Percentiles rank a stretch among this genome's conserved stretches.
Conservation (phyloP, 352 stramenopile species). For the Globisporangium nagaii region DNA sequence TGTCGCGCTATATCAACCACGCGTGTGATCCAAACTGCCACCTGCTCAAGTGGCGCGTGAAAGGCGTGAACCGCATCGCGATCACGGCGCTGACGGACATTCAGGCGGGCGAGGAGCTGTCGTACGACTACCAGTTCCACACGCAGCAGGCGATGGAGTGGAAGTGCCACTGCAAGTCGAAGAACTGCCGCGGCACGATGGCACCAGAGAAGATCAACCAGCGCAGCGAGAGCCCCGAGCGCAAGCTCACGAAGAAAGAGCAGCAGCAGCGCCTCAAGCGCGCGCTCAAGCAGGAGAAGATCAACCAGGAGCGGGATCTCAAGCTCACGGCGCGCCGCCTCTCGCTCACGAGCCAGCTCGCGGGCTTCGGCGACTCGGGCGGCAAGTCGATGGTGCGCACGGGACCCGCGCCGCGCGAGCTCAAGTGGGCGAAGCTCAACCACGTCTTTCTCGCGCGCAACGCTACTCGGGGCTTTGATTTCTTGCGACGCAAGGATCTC, state of each 20-base stretch:
- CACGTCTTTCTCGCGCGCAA: constrained; percentile 62
- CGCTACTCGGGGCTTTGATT: constrained; percentile 61
- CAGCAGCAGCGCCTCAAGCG: constrained; percentile 61
- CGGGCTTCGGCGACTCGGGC: constrained; percentile 35
- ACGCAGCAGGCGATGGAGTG: constrained; percentile 83
- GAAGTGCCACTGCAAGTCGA: constrained; percentile 81
- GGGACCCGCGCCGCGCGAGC: constrained; percentile 48
- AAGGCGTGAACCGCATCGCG: constrained; percentile 88
- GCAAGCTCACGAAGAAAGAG: constrained; percentile 84
- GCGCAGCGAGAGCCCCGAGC: constrained; percentile 18
- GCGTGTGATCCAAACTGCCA: constrained; percentile 95
- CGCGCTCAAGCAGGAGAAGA: constrained; percentile 55
- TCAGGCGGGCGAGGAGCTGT: constrained; percentile 84
- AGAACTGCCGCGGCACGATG: constrained; percentile 84
- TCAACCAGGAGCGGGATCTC: constrained; percentile 58
- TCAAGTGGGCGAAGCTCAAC: constrained; percentile 45
- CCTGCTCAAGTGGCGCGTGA: constrained; percentile 93
- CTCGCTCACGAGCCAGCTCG: constrained; percentile 57
- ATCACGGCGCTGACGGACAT: constrained; percentile 92
- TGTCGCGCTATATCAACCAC: constrained; percentile 97
- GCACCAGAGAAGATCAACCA: constrained; percentile 74
- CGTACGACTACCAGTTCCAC: constrained; percentile 95
- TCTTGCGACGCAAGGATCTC: constrained; percentile 59
- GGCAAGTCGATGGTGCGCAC: constrained; percentile 57
- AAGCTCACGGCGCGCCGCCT: constrained; percentile 59